phyloP scores from a whole-genome alignment of 192 early-diverging fungal genomes.

The Phycomyces nitens region DNA sequence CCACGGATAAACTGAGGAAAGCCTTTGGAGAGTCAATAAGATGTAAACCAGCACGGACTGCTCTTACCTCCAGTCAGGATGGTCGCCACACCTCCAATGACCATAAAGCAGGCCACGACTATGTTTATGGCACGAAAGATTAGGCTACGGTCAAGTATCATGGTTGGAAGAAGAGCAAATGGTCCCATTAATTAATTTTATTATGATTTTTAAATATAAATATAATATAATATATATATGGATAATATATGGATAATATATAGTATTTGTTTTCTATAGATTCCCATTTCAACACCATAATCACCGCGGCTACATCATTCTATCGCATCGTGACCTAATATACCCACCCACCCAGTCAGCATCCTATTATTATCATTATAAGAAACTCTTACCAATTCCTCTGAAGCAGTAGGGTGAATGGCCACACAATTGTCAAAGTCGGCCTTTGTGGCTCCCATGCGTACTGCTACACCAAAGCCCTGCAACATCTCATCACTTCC shows the following conservation, averaged over 20 bases:
- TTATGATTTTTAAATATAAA: too few species aligned
- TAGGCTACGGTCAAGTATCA: constrained; percentile 3
- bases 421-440: constrained; percentile 96
- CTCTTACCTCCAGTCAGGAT: constrained; percentile 27
- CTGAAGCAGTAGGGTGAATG: constrained; percentile 94
- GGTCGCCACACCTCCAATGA: constrained; percentile 27
- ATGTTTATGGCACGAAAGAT: constrained; percentile 23
- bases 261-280: not conserved
- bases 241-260: not conserved
- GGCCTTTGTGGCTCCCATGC: constrained; percentile 99
- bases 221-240: too few species aligned
- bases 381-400: constrained; percentile 80
- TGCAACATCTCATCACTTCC: constrained; percentile 90
- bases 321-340: constrained; percentile 21
- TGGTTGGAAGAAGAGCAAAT: not conserved
- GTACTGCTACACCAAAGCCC: constrained; percentile 94
- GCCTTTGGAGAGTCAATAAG: not conserved
- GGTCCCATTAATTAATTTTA: not conserved
- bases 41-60: too few species aligned
- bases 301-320: not conserved
- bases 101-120: constrained; percentile 21
- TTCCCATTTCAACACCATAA: not conserved
- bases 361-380: too few species aligned
- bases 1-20: constrained; percentile 22
- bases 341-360: not conserved